These are phyloP conservation scores for Chrysanthemum makinoi DNA, from an alignment of 129 eudicot genomes.

Conservation along the genomic window DNA sequence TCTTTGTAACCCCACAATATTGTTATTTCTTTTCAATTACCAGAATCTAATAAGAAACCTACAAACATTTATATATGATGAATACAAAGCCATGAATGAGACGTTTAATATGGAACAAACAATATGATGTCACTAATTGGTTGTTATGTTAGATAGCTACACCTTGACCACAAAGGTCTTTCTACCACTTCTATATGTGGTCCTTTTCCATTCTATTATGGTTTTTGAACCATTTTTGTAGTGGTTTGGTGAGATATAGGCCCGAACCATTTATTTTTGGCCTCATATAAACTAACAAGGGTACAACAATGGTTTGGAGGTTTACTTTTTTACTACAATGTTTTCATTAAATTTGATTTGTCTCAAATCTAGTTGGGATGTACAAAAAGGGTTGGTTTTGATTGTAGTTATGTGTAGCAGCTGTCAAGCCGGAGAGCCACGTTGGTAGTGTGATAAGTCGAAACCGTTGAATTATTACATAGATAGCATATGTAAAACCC, in stretches of 20 bases:
- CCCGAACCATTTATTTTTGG: constrained; percentile 17
- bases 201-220: constrained; percentile 17
- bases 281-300: constrained; percentile 13
- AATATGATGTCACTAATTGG: constrained; percentile 21
- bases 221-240: constrained; percentile 20
- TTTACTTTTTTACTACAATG: neutral
- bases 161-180: constrained; percentile 19
- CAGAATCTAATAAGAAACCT: constrained; percentile 6
- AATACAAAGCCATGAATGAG: constrained; percentile 10
- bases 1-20: no score
- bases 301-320: constrained; percentile 12
- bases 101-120: constrained; percentile 4
- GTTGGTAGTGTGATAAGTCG: no score
- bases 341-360: neutral
- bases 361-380: constrained; percentile 1
- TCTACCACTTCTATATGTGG: constrained; percentile 7
- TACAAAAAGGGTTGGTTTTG: neutral
- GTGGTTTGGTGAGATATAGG: constrained; percentile 3
- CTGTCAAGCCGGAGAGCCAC: no score
- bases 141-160: constrained; percentile 8
- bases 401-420: neutral
- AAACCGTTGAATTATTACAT: no score
- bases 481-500: no score
- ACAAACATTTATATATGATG: neutral
- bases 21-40: no score